phyloP scores from a whole-genome alignment of 2,329 filamentous ascomycete genomes.

The Claviceps citrina region DNA sequence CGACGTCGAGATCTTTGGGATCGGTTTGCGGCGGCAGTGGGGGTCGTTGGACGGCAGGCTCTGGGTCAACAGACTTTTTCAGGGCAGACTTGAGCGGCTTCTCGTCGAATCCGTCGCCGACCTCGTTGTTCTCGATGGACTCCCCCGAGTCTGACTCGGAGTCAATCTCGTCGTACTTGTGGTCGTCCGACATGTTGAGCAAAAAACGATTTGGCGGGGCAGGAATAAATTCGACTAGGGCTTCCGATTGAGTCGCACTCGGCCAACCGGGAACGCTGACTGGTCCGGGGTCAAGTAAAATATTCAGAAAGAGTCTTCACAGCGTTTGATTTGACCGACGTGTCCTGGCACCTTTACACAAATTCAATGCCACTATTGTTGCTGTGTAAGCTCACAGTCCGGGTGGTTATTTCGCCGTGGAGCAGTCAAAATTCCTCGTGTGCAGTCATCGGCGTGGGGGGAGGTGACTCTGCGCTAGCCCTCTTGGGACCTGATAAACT shows the following conservation, averaged over 20 bases:
- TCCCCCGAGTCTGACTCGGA: conserved; percentile 55
- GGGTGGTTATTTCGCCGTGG: conserved; percentile 18
- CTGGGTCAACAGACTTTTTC: conserved; percentile 52
- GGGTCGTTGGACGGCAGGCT: conserved; percentile 38
- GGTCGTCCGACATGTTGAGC: conserved; percentile 39
- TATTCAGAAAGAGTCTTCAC: not conserved
- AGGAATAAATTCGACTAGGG: conserved; percentile 4
- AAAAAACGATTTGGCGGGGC: conserved; percentile 14
- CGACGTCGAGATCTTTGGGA: conserved; percentile 73
- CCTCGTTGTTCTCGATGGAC: conserved; percentile 44
- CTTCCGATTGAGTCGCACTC: not conserved
- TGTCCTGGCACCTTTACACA: not conserved
- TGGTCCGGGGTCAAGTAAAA: not conserved
- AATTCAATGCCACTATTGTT: not conserved
- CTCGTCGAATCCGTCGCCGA: conserved; percentile 41
- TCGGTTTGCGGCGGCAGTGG: conserved; percentile 76
- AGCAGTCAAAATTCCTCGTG: conserved; percentile 28
- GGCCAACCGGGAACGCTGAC: not conserved
- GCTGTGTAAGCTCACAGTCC: conserved; percentile 6
- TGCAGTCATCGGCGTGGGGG: conserved; percentile 17
- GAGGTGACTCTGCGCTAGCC: conserved; percentile 26
- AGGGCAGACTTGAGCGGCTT: conserved; percentile 70
- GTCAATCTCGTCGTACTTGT: conserved; percentile 57
- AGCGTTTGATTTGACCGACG: not conserved
- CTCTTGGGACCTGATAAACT: conserved; percentile 19